Evolutionary conservation across 306 rosid genomes (phyloP).

Genomic region (Vicia faba): DNA sequence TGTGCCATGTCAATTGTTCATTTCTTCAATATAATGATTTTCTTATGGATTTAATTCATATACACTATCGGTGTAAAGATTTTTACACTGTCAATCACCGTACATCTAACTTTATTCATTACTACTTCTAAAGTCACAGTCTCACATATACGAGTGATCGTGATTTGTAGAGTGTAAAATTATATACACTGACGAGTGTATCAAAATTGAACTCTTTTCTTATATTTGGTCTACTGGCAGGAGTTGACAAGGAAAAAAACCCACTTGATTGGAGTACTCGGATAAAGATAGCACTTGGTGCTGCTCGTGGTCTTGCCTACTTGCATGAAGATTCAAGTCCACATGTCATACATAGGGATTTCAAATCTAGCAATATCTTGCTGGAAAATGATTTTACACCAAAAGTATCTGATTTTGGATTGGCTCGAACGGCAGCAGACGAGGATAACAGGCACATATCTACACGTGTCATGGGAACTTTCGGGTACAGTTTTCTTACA

Average conservation of each 20-base stretch:
- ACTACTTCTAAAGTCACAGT: background rate
- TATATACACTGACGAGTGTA: background rate
- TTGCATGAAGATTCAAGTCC: constrained; percentile 98
- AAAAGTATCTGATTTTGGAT: constrained; percentile 95
- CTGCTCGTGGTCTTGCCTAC: constrained; percentile 96
- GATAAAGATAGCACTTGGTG: constrained; percentile 91
- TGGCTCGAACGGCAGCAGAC: constrained; percentile 89
- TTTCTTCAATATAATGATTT: constrained; percentile 32
- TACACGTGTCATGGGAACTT: constrained; percentile 98
- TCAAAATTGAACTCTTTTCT: background rate
- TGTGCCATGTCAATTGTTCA: constrained; percentile 11
- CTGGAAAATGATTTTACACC: constrained; percentile 92
- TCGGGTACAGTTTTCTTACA: constrained; percentile 62
- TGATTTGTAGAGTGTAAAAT: background rate
- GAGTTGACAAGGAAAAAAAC: constrained; percentile 65
- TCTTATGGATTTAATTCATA: background rate
- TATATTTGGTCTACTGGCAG: constrained; percentile 47
- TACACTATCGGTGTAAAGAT: background rate
- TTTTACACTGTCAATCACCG: background rate
- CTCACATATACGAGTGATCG: background rate
- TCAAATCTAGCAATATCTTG: constrained; percentile 93
- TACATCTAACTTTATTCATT: background rate
- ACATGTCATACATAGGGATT: constrained; percentile 92
- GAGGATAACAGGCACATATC: constrained; percentile 84
- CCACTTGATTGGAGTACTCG: constrained; percentile 85